Conservation (phyloP, 176 grass and related monocot species). For the Canna indica region DNA sequence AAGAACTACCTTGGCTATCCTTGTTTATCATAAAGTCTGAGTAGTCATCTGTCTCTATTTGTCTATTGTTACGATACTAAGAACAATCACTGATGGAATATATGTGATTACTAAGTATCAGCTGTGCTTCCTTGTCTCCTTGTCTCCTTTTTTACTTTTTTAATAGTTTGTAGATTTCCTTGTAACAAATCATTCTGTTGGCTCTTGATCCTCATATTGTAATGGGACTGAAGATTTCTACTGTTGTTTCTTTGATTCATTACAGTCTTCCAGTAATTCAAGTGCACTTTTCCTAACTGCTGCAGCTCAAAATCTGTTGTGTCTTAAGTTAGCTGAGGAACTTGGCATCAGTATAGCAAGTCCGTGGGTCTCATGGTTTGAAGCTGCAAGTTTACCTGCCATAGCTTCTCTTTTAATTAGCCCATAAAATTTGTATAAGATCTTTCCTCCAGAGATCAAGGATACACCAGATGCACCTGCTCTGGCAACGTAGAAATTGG, state of each 20-base stretch:
- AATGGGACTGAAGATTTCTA: background rate
- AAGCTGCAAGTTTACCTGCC: constrained; percentile 82
- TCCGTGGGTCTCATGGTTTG: constrained; percentile 86
- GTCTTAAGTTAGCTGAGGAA: constrained; percentile 81
- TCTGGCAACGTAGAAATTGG: constrained; percentile 44
- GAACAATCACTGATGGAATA: too few relatives aligned
- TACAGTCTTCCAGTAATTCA: constrained; percentile 64
- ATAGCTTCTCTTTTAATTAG: constrained; percentile 48
- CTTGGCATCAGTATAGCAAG: constrained; percentile 61
- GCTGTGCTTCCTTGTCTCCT: background rate
- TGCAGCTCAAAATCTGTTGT: constrained; percentile 83
- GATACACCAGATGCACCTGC: constrained; percentile 74
- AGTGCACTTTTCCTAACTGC: constrained; percentile 80
- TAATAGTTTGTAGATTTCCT: background rate
- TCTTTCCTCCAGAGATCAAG: constrained; percentile 70
- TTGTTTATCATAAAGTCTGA: too few relatives aligned
- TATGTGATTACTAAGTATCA: background rate
- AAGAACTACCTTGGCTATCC: too few relatives aligned
- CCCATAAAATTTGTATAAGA: constrained; percentile 78
- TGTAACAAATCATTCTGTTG: background rate
- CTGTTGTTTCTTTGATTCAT: constrained; percentile 24
- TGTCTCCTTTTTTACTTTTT: background rate
- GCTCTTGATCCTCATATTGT: background rate
- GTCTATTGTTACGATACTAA: too few relatives aligned
- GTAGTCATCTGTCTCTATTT: too few relatives aligned